Evolutionary conservation across 1,284 basidiomycete species (phyloP), one percentile per base, ranked within the genome.

Genomic region (Microstroma glucosiphilum): DNA sequence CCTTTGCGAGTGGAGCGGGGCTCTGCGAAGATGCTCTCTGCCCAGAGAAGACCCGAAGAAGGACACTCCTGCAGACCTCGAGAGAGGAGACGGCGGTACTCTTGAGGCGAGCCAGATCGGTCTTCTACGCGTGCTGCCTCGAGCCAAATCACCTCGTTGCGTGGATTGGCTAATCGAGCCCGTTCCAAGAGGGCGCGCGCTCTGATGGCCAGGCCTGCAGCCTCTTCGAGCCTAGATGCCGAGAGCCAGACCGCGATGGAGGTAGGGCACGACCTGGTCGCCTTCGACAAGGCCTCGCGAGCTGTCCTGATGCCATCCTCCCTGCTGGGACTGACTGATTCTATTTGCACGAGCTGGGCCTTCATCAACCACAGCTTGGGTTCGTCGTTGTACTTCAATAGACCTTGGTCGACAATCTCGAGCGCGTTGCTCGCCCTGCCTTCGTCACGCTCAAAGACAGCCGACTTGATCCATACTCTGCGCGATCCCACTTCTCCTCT

Each of bases 381-480:
- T 13, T 54, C 51, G 19, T 13, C 21, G 25, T 25, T 13, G 13
- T 43, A 21, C 17, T 59, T 57, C 12, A 43, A 30, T 1, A 59
- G 58, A 23, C 40, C 58, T 26, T 65, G 62, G 15, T 86, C 83
- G 13, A 92, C 83, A 0, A 88, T 88, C 66, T 85, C 82, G 7
- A 96, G 83, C 0, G 92, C 91, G 4, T 83, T 84, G n/a, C 86
- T 83, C 6, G 85, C 81, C 64, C 87, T 85, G 1, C 88, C 89
- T 77, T 93, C 88, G 75, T 94, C 89, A 2, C 93, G 85, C 77
- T 96, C 92, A 69, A 98, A 92, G 0, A 92, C 89, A 0, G 90
- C 92, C 6, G 90, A 92, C 80, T 98, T 98, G 89, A 97, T 91
- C 94, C 94, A 98, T 68, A 93, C 92, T 78, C 92, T 82, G 71